phyloP scores from a whole-genome alignment of 352 stramenopile genomes.

The Globisporangium splendens region DNA sequence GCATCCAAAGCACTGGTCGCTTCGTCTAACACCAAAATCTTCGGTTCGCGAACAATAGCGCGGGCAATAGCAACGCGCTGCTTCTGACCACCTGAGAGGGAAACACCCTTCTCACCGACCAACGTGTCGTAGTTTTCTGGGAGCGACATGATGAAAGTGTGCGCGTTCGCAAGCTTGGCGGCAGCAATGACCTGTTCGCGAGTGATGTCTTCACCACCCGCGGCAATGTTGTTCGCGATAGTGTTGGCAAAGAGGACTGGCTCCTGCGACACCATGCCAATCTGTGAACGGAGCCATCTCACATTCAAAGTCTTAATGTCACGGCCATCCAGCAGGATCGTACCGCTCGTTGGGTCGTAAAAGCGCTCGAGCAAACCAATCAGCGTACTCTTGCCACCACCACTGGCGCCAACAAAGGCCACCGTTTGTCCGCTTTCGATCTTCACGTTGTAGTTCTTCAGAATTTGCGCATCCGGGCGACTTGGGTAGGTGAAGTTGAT shows the following conservation, averaged over 20 bases:
- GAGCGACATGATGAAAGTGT: slow-evolving; percentile 66
- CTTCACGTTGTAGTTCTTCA: slow-evolving; percentile 27
- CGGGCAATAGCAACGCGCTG: slow-evolving; percentile 27
- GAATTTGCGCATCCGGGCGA: slow-evolving; percentile 32
- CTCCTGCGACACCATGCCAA: slow-evolving; percentile 79
- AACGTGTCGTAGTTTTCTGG: slow-evolving; percentile 76
- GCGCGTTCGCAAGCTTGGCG: slow-evolving; percentile 24
- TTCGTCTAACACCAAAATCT: slow-evolving; percentile 28
- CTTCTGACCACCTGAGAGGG: slow-evolving; percentile 34
- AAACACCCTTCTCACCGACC: slow-evolving; percentile 31
- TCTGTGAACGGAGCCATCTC: slow-evolving; percentile 61
- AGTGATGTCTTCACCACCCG: neutral
- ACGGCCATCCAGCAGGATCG: slow-evolving; percentile 80
- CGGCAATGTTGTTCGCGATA: slow-evolving; percentile 89
- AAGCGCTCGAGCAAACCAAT: slow-evolving; percentile 76
- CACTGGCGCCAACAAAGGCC: slow-evolving; percentile 28
- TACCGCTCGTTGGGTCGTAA: slow-evolving; percentile 78
- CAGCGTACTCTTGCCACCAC: slow-evolving; percentile 39
- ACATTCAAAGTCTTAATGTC: slow-evolving; percentile 79
- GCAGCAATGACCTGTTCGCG: slow-evolving; percentile 9
- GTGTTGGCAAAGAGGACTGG: slow-evolving; percentile 86
- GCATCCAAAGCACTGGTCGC: slow-evolving; percentile 21
- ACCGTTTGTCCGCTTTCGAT: slow-evolving; percentile 26
- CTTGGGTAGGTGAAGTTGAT: slow-evolving; percentile 70
- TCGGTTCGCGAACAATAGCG: slow-evolving; percentile 22